These are phyloP conservation scores for Didymellaceae sp. DNA, from an alignment of 2,329 filamentous ascomycete species.

Conservation along the genomic window DNA sequence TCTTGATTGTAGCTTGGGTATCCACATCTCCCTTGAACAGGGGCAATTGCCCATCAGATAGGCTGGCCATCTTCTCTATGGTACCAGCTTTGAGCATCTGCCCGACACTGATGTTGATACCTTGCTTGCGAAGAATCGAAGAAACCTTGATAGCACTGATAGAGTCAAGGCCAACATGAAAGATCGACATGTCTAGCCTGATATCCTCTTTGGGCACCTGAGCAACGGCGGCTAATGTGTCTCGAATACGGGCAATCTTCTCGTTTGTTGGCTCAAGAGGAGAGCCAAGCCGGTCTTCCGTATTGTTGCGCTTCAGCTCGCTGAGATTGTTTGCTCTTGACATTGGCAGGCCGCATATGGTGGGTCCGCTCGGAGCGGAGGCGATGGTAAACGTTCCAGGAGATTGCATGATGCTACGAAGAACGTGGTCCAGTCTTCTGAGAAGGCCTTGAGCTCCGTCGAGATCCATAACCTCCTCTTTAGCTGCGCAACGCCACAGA, in stretches of 20 bases:
- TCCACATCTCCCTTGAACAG: constrained; percentile 2
- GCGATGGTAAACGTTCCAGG: constrained; percentile 61
- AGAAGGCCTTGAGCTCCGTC: constrained; percentile 61
- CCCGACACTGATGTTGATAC: constrained; percentile 70
- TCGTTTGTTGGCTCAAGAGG: constrained; percentile 32
- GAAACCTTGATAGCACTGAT: constrained; percentile 89
- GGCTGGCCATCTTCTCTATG: constrained; percentile 66
- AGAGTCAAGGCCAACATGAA: constrained; percentile 87
- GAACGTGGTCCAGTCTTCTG: constrained; percentile 63
- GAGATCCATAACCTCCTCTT: constrained; percentile 60
- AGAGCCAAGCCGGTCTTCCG: not conserved
- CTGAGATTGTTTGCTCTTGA: constrained; percentile 39
- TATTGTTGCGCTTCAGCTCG: not conserved
- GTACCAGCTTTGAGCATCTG: constrained; percentile 73
- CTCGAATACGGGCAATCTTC: constrained; percentile 51
- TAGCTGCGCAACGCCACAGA: constrained; percentile 75
- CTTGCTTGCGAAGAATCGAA: constrained; percentile 69
- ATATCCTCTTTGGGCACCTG: constrained; percentile 66
- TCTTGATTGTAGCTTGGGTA: constrained; percentile 6
- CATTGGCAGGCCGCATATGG: constrained; percentile 68
- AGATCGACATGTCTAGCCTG: constrained; percentile 68
- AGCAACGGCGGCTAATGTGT: constrained; percentile 63
- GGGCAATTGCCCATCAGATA: constrained; percentile 30
- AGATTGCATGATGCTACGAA: constrained; percentile 62
- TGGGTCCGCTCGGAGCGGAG: constrained; percentile 61